phyloP scores from a whole-genome alignment of 352 stramenopile genomes.

The Pythium pyrilobum region DNA sequence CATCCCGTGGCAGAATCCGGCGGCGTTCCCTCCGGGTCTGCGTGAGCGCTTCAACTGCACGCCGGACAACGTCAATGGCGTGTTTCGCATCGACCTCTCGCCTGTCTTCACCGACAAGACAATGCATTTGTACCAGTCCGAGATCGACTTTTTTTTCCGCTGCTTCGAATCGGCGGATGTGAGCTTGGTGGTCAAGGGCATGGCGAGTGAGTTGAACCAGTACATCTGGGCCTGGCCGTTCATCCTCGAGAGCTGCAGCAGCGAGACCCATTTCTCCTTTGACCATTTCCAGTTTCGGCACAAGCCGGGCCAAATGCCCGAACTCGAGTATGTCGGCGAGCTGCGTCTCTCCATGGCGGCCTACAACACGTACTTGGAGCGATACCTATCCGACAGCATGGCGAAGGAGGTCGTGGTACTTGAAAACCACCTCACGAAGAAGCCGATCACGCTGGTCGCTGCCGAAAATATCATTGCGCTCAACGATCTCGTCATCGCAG shows the following conservation, averaged over 20 bases:
- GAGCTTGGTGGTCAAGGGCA: slow-evolving; percentile 73
- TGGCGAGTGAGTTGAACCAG: slow-evolving; percentile 74
- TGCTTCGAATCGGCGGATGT: slow-evolving; percentile 73
- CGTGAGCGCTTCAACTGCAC: slow-evolving; percentile 24
- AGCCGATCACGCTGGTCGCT: slow-evolving; percentile 53
- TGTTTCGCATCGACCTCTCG: slow-evolving; percentile 31
- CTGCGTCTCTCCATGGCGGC: slow-evolving; percentile 63
- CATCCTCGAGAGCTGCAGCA: slow-evolving; percentile 71
- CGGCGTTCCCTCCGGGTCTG: slow-evolving; percentile 14
- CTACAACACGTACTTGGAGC: slow-evolving; percentile 75
- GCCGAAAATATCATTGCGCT: slow-evolving; percentile 73
- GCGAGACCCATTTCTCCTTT: slow-evolving; percentile 63
- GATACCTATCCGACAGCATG: slow-evolving; percentile 48
- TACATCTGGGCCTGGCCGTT: slow-evolving; percentile 82
- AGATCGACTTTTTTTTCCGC: slow-evolving; percentile 36
- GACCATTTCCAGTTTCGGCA: slow-evolving; percentile 75
- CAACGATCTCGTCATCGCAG: slow-evolving; percentile 60
- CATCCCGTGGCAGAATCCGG: slow-evolving; percentile 23
- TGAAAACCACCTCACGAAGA: slow-evolving; percentile 67
- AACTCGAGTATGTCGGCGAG: slow-evolving; percentile 67
- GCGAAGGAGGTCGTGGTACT: slow-evolving; percentile 62
- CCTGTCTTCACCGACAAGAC: slow-evolving; percentile 22
- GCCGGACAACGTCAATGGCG: slow-evolving; percentile 23
- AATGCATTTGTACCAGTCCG: slow-evolving; percentile 22
- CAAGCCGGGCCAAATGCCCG: slow-evolving; percentile 34